Evolutionary conservation across 345 rosid genomes (phyloP).

Genomic region (Gossypium raimondii): DNA sequence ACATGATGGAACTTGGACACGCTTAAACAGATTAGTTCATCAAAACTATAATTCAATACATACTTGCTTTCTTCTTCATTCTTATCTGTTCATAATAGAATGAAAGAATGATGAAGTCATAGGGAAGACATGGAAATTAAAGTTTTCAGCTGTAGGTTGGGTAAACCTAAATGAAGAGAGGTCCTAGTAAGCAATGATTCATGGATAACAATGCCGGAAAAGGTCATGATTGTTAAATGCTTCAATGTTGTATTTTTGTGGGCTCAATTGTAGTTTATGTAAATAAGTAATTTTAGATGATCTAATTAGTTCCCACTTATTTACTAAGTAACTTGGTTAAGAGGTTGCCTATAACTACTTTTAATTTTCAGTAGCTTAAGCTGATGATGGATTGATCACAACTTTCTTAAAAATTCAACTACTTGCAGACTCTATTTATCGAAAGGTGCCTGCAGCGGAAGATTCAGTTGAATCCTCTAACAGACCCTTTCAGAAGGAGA

Average conservation of each 20-base stretch:
- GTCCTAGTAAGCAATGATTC: not conserved
- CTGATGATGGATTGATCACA: not conserved
- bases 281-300: not conserved
- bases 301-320: not conserved
- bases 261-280: not conserved
- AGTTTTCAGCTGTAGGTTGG: not conserved
- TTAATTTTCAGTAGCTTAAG: not conserved
- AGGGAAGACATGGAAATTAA: not conserved
- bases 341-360: not conserved
- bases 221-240: conserved; percentile 1
- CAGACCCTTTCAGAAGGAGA: conserved; percentile 27
- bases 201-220: not conserved
- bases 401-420: conserved; percentile 13
- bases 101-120: not conserved
- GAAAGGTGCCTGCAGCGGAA: conserved; percentile 37
- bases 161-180: not conserved
- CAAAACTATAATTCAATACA: not conserved
- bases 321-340: not conserved
- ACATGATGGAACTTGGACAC: not conserved
- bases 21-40: not conserved
- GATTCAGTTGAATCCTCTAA: conserved; percentile 39
- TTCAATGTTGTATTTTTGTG: not conserved
- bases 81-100: not conserved
- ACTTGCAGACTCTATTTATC: conserved; percentile 44
- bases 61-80: not conserved